These are phyloP conservation scores for Apophysomyces ossiformis DNA, from an alignment of 371 early-diverging fungal species.

Conservation along the genomic window DNA sequence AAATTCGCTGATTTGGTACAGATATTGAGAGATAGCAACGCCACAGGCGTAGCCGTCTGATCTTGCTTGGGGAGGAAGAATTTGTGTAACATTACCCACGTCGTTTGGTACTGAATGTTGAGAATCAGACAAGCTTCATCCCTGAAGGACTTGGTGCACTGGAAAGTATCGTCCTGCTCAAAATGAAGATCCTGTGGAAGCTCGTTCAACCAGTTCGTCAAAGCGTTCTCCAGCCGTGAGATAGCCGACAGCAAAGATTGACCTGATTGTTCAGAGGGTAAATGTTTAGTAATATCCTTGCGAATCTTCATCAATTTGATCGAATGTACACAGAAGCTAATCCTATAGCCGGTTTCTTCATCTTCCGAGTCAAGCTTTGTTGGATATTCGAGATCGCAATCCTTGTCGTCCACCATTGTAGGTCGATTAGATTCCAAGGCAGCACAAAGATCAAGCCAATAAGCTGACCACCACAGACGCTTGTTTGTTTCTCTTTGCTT, in stretches of 20 bases:
- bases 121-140: slow-evolving; percentile 46
- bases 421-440: slow-evolving; percentile 55
- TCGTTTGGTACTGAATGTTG: slow-evolving; percentile 49
- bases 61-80: slow-evolving; percentile 43
- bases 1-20: slow-evolving; percentile 39
- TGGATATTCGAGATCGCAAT: slow-evolving; percentile 64
- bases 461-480: slow-evolving; percentile 69
- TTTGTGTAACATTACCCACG: slow-evolving; percentile 57
- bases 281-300: slow-evolving; percentile 58
- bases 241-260: slow-evolving; percentile 54
- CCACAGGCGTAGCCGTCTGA: slow-evolving; percentile 41
- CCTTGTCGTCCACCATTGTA: slow-evolving; percentile 65
- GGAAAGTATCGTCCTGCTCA: slow-evolving; percentile 30
- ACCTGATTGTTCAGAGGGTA: slow-evolving; percentile 50
- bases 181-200: slow-evolving; percentile 43
- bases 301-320: slow-evolving; percentile 63
- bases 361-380: slow-evolving; percentile 49
- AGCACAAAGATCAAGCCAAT: slow-evolving; percentile 60
- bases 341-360: slow-evolving; percentile 48
- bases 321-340: slow-evolving; percentile 52
- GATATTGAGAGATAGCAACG: slow-evolving; percentile 36
- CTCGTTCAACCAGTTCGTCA: slow-evolving; percentile 56
- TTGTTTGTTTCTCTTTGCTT: slow-evolving; percentile 60
- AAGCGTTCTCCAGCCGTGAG: slow-evolving; percentile 54
- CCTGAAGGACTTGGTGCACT: slow-evolving; percentile 41